A percentile compares a stretch with the other conserved stretches of the same genome.
These are phyloP conservation scores for Bolboschoenoplectus hybrid DNA, from an alignment of 202 grass and related monocot genomes.

Conservation along the genomic window DNA sequence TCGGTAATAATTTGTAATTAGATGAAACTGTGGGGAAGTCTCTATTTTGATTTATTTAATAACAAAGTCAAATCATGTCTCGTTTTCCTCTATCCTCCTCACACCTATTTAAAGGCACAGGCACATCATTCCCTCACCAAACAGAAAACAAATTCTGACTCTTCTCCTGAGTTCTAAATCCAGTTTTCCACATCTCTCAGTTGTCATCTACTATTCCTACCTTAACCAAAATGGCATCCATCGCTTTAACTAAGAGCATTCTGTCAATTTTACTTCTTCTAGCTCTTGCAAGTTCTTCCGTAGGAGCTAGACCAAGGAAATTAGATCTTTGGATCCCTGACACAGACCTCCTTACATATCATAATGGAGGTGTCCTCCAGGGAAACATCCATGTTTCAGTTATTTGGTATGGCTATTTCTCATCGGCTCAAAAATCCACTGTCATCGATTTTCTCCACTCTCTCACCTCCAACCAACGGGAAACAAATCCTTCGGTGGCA, in stretches of 20 bases:
- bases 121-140: not conserved
- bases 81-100: not conserved
- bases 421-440: slow-evolving; percentile 55
- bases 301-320: slow-evolving; percentile 50
- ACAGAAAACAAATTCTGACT: slow-evolving; percentile 7
- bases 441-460: slow-evolving; percentile 71
- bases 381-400: slow-evolving; percentile 62
- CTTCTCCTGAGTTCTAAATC: not conserved
- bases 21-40: slow-evolving; percentile 20
- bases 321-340: slow-evolving; percentile 51
- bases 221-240: slow-evolving; percentile 42
- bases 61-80: not conserved
- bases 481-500: slow-evolving; percentile 48
- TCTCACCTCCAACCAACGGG: slow-evolving; percentile 33
- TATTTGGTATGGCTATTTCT: slow-evolving; percentile 66
- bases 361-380: slow-evolving; percentile 58
- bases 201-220: not conserved
- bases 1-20: not conserved
- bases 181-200: not conserved
- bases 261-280: slow-evolving; percentile 37
- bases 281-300: slow-evolving; percentile 31
- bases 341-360: slow-evolving; percentile 60
- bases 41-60: not conserved
- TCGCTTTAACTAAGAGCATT: not conserved
- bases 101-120: slow-evolving; percentile 2